phyloP scores from a whole-genome alignment of 495 filamentous ascomycete species.

The Polyplosphaeria fusca region DNA sequence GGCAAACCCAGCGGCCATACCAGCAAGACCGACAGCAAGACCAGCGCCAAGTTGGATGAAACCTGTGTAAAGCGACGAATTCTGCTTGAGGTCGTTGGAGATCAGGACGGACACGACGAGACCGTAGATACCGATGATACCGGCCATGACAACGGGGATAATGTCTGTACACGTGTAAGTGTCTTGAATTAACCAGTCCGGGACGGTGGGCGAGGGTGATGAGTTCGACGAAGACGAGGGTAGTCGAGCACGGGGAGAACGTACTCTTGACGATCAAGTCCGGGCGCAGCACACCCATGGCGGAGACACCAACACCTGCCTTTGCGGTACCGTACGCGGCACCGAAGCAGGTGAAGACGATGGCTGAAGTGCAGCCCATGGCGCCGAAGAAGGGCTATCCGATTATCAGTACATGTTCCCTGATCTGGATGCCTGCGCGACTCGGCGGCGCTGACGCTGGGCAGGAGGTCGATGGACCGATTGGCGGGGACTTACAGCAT shows the following conservation, averaged over 20 bases:
- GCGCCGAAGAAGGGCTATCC: slow-evolving; percentile 96
- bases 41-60: slow-evolving; percentile 98
- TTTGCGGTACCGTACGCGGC: slow-evolving; percentile 99
- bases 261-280: slow-evolving; percentile 99
- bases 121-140: slow-evolving; percentile 99
- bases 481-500: slow-evolving; percentile 78
- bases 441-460: slow-evolving; percentile 4
- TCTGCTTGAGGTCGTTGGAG: slow-evolving; percentile 82
- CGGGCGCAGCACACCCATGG: slow-evolving; percentile 95
- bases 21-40: slow-evolving; percentile 91
- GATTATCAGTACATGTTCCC: slow-evolving; percentile 17
- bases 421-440: background rate
- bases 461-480: slow-evolving; percentile 4
- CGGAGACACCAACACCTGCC: slow-evolving; percentile 96
- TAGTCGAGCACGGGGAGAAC: slow-evolving; percentile 37
- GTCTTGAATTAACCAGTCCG: background rate
- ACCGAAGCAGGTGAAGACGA: slow-evolving; percentile 98
- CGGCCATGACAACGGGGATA: slow-evolving; percentile 99
- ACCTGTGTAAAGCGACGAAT: slow-evolving; percentile 81
- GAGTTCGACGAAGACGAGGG: too few relatives aligned
- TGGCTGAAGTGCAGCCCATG: slow-evolving; percentile 97
- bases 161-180: slow-evolving; percentile 63
- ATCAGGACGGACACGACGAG: slow-evolving; percentile 98
- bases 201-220: too few relatives aligned
- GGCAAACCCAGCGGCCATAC: slow-evolving; percentile 96